Percentiles rank a stretch among this genome's conserved stretches.
These are phyloP conservation scores for Fusarium graminum DNA, from an alignment of 2,329 filamentous ascomycete species.

Conservation along the genomic window DNA sequence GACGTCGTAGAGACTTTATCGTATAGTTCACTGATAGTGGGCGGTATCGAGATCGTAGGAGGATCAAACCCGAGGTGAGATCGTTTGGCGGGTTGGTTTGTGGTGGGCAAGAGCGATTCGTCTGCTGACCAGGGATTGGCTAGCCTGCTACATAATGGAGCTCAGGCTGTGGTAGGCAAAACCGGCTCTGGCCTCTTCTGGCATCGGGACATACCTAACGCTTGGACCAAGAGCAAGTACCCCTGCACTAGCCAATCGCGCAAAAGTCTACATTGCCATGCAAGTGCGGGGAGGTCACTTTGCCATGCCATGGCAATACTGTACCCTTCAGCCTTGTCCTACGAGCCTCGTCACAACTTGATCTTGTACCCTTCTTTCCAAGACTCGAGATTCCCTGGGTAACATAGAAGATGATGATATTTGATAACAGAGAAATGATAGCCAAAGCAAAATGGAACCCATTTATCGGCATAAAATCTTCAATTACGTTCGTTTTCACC, in stretches of 20 bases:
- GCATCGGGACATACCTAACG: constrained; percentile 39
- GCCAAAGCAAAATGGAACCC: background rate
- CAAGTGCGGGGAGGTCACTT: constrained; percentile 45
- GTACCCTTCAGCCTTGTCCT: constrained; percentile 38
- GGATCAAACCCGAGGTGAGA: constrained; percentile 40
- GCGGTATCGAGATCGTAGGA: constrained; percentile 25
- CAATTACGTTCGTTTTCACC: constrained; percentile 42
- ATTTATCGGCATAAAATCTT: constrained; percentile 29
- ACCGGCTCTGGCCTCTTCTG: constrained; percentile 31
- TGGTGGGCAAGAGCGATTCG: constrained; percentile 43
- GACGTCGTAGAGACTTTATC: background rate
- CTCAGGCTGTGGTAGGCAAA: constrained; percentile 39
- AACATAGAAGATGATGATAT: constrained; percentile 2
- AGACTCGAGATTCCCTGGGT: constrained; percentile 32
- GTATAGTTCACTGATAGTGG: constrained; percentile 21
- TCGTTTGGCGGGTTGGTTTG: constrained; percentile 41
- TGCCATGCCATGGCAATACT: constrained; percentile 19
- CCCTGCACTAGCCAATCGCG: constrained; percentile 26
- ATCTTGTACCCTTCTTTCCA: constrained; percentile 14
- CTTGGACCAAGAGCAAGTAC: constrained; percentile 40
- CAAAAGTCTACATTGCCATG: constrained; percentile 31
- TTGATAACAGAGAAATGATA: background rate
- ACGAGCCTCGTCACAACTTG: constrained; percentile 32
- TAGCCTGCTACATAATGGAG: constrained; percentile 29
- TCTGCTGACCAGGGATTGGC: constrained; percentile 35